Percentiles rank a stretch among this genome's conserved stretches.
These are phyloP conservation scores for Saccharomycopsis microspora DNA, from an alignment of 805 yeast genomes.

Conservation along the genomic window DNA sequence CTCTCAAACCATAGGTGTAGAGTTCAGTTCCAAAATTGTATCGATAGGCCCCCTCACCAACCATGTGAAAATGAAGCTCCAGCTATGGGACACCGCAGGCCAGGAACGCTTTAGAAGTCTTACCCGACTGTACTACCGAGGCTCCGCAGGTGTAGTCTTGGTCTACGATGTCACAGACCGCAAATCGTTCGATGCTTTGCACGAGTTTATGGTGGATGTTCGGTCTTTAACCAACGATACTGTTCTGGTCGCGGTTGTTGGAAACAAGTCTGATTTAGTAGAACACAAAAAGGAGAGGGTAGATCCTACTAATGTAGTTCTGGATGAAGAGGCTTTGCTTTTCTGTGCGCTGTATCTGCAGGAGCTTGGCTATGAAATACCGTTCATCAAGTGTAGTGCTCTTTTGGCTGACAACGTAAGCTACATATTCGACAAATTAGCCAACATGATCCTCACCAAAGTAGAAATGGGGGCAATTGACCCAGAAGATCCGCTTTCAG, in stretches of 20 bases:
- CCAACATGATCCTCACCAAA: slow-evolving; percentile 31
- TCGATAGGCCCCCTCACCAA: slow-evolving; percentile 15
- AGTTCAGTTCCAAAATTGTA: slow-evolving; percentile 25
- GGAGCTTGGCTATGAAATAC: slow-evolving; percentile 23
- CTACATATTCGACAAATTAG: slow-evolving; percentile 28
- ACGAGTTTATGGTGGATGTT: slow-evolving; percentile 24
- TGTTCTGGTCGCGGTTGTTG: slow-evolving; percentile 24
- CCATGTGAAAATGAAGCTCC: slow-evolving; percentile 21
- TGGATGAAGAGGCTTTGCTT: slow-evolving; percentile 25
- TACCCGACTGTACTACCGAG: slow-evolving; percentile 28
- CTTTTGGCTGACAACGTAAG: slow-evolving; percentile 29
- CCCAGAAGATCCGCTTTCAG: slow-evolving; percentile 34
- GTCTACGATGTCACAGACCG: slow-evolving; percentile 24
- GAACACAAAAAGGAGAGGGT: slow-evolving; percentile 5
- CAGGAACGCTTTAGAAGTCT: slow-evolving; percentile 28
- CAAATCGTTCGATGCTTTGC: slow-evolving; percentile 20
- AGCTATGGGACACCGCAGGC: slow-evolving; percentile 29
- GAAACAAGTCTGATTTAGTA: slow-evolving; percentile 24
- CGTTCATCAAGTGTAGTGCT: slow-evolving; percentile 31
- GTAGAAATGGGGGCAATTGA: slow-evolving; percentile 36
- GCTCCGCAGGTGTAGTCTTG: slow-evolving; percentile 27
- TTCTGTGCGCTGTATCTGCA: slow-evolving; percentile 23
- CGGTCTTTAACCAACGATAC: slow-evolving; percentile 21
- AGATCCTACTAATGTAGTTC: slow-evolving; percentile 22
- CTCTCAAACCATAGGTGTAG: slow-evolving; percentile 31